phyloP scores from a whole-genome alignment of 2,329 filamentous ascomycete species.

The Coleophoma cylindrospora region DNA sequence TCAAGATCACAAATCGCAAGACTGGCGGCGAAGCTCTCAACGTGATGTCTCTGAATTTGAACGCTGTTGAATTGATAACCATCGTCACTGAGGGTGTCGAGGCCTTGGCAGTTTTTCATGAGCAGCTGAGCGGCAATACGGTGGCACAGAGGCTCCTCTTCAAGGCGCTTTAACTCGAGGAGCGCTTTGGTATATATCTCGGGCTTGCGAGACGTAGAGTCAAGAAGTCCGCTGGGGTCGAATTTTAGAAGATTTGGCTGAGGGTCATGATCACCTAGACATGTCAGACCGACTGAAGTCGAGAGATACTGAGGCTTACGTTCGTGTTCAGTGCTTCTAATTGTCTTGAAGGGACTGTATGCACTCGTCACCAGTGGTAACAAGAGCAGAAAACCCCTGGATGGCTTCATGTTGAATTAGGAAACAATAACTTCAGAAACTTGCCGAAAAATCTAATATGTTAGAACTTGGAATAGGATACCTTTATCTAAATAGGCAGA shows the following conservation, averaged over 20 bases:
- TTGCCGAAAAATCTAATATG: too few species aligned
- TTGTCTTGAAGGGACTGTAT: conserved; percentile 2
- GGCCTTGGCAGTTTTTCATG: conserved; percentile 25
- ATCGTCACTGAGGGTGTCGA: conserved; percentile 21
- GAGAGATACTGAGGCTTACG: not conserved
- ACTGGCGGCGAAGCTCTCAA: conserved; percentile 54
- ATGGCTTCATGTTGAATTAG: conserved; percentile 6
- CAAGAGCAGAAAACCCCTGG: not conserved
- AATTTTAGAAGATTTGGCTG: not conserved
- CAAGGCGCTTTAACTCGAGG: conserved; percentile 22
- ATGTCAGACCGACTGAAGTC: not conserved
- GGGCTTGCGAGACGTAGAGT: conserved; percentile 10
- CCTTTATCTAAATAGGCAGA: too few species aligned
- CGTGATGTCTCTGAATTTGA: conserved; percentile 37
- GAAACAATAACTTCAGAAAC: not conserved
- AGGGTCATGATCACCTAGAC: too few species aligned
- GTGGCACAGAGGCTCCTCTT: conserved; percentile 26
- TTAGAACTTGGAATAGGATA: too few species aligned
- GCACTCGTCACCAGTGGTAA: conserved; percentile 2
- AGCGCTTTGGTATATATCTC: conserved; percentile 26
- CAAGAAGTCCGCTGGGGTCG: conserved; percentile 13
- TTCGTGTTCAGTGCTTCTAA: not conserved
- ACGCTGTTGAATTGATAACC: conserved; percentile 21
- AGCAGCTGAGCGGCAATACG: conserved; percentile 26
- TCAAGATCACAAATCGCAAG: conserved; percentile 59